Evolutionary conservation across 495 filamentous ascomycete genomes (phyloP), one percentile per base, ranked within the genome.

Genomic region (Stereocaulon alpinum): DNA sequence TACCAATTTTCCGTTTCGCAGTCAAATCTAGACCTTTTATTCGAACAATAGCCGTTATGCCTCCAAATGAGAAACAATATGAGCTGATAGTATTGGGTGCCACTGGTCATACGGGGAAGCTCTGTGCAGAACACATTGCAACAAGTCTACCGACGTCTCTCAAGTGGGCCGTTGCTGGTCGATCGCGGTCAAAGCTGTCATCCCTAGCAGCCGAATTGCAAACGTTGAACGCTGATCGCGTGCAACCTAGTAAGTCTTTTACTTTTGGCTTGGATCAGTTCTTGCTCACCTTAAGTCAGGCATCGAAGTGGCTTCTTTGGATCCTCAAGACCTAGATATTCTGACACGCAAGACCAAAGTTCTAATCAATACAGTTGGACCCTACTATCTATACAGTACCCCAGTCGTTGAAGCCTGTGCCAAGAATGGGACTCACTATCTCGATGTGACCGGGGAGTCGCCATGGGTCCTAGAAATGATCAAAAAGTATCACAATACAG

Each of bases 91-190:
- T 97, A 34, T 81, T 92, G 40, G 92, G 92, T 20, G 90, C 90
- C 14, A 82, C 82, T 64, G 92, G 92, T 22, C 95, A 95, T 72
- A 97, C 92, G 0, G 92, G 92, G 12, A 84, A 82, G 63, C 74
- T 86, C 30, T 84, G 81, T 40, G 86, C 85, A 44, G 84, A 95
- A 69, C 80, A 93, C 68, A 88, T 96, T 60, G 77, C 85, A 43
- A 79, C 79, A 42, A 71, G 81, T 57, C 78, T 88, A 2, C 89
- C 92, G 2, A 92, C 88, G 9, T 75, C 86, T 68, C 69, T 95
- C 27, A 91, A 82, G 75, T 97, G 92, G 92, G 92, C 91, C 27
- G 74, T 96, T 50, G 89, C 91, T 11, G 92, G 92, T 18, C 86
- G 92, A 30, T 91, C 88, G 9, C 71, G 74, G 27, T 68, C 73